Conservation (phyloP, 805 yeast genomes). For the Maudiozyma serrabonitensis region DNA sequence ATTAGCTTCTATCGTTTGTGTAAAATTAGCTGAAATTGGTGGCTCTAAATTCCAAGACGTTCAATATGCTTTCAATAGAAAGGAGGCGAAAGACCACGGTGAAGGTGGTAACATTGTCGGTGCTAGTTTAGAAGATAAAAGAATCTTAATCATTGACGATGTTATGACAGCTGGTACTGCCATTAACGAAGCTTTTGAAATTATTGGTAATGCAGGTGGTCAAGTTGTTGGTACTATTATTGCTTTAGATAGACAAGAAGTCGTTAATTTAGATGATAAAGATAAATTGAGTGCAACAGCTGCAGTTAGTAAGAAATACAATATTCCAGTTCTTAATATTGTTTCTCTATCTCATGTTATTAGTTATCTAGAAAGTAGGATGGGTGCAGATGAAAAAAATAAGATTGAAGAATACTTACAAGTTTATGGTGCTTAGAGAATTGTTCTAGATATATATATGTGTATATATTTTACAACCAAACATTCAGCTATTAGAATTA, state of each 20-base stretch:
- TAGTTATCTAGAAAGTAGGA: slow-evolving; percentile 44
- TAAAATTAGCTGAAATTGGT: slow-evolving; percentile 84
- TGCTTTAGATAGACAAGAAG: slow-evolving; percentile 93
- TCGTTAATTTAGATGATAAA: slow-evolving; percentile 47
- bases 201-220: slow-evolving; percentile 64
- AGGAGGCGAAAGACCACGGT: slow-evolving; percentile 95
- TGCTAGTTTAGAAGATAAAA: slow-evolving; percentile 57
- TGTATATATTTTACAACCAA: neutral
- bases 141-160: slow-evolving; percentile 82
- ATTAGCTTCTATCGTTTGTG: slow-evolving; percentile 83
- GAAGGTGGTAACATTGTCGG: slow-evolving; percentile 97
- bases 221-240: slow-evolving; percentile 73
- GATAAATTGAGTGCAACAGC: slow-evolving; percentile 63
- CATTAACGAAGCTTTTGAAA: slow-evolving; percentile 82
- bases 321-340: slow-evolving; percentile 77
- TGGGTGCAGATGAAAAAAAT: slow-evolving; percentile 47
- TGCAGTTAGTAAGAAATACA: slow-evolving; percentile 59
- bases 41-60: slow-evolving; percentile 64
- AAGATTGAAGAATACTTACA: slow-evolving; percentile 49
- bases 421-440: slow-evolving; percentile 28
- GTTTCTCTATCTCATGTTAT: slow-evolving; percentile 71
- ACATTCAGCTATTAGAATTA: no score
- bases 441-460: neutral
- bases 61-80: slow-evolving; percentile 91
- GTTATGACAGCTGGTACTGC: slow-evolving; percentile 99